Evolutionary conservation across 202 grass and related monocot species (phyloP).

Genomic region (Digitaria exilis): DNA sequence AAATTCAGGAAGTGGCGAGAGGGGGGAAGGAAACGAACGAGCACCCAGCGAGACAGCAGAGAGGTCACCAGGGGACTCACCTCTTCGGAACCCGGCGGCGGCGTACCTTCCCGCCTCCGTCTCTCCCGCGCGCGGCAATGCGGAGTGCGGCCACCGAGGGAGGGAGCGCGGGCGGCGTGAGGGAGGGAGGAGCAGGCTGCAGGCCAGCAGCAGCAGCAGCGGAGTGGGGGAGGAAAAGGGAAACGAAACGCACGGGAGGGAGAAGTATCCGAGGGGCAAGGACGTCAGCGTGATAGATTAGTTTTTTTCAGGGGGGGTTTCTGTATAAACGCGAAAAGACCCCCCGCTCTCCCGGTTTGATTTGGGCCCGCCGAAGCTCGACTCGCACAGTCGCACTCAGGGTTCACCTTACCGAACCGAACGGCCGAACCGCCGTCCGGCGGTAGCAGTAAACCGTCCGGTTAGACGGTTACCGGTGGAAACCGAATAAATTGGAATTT

Average conservation of each 20-base stretch:
- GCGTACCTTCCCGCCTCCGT: neutral
- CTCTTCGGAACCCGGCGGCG: slow-evolving; percentile 10
- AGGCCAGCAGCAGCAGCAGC: neutral
- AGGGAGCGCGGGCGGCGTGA: slow-evolving; percentile 13
- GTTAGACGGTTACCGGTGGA: too few relatives aligned
- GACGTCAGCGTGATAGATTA: too few relatives aligned
- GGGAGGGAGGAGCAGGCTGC: neutral
- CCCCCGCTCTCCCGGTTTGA: slow-evolving; percentile 12
- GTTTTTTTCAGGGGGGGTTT: too few relatives aligned
- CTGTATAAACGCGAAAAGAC: too few relatives aligned
- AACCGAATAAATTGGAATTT: too few relatives aligned
- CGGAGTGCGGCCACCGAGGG: neutral
- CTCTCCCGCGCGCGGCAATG: slow-evolving; percentile 28
- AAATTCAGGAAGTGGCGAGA: neutral
- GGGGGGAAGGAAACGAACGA: neutral
- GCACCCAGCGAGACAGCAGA: neutral
- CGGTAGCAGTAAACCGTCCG: too few relatives aligned
- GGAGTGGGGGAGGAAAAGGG: neutral
- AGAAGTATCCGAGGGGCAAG: slow-evolving; percentile 30
- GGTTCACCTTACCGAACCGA: too few relatives aligned
- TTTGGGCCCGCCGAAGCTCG: neutral
- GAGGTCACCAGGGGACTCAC: neutral
- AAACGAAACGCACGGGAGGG: neutral
- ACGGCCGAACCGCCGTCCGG: too few relatives aligned
- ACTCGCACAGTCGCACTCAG: too few relatives aligned